Percentiles rank a stretch among this genome's conserved stretches.
phyloP scores from a whole-genome alignment of 2,329 filamentous ascomycete species.

The Berkeleyomyces basicola region DNA sequence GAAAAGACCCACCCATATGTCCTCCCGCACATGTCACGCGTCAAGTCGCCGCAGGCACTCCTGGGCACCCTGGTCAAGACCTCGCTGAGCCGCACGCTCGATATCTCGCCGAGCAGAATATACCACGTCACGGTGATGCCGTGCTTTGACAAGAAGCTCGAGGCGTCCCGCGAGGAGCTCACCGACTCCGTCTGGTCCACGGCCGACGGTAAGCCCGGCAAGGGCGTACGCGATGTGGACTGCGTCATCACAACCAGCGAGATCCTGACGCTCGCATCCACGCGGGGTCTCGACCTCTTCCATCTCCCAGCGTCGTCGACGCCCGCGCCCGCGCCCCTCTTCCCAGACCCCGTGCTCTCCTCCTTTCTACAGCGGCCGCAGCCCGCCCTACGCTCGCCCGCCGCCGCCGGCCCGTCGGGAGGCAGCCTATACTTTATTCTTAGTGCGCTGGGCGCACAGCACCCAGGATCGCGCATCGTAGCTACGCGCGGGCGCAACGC shows the following conservation, averaged over 20 bases:
- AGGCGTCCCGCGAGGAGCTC: slow-evolving; percentile 83
- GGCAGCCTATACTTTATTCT: slow-evolving; percentile 81
- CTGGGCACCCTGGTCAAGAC: slow-evolving; percentile 85
- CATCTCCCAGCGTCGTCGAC: slow-evolving; percentile 29
- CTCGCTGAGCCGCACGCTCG: slow-evolving; percentile 53
- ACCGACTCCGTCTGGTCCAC: slow-evolving; percentile 59
- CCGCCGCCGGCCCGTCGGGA: slow-evolving; percentile 61
- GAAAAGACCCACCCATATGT: slow-evolving; percentile 96
- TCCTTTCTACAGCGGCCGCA: slow-evolving; percentile 52
- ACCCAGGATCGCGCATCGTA: slow-evolving; percentile 56
- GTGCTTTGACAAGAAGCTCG: slow-evolving; percentile 97
- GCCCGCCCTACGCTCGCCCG: slow-evolving; percentile 23
- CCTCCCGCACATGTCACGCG: slow-evolving; percentile 70
- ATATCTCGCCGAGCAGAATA: slow-evolving; percentile 60
- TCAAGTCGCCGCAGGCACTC: slow-evolving; percentile 89
- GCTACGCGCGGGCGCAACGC: slow-evolving; percentile 66
- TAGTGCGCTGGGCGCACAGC: slow-evolving; percentile 49
- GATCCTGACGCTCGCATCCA: slow-evolving; percentile 73
- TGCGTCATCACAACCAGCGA: slow-evolving; percentile 97
- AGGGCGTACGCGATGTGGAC: slow-evolving; percentile 71
- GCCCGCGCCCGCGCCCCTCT: slow-evolving; percentile 32
- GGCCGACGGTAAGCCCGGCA: slow-evolving; percentile 29
- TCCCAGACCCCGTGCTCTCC: slow-evolving; percentile 57
- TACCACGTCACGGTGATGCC: slow-evolving; percentile 97
- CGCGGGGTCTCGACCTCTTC: slow-evolving; percentile 63